phyloP scores from a whole-genome alignment of 257 asterid species.

The Gentiana macrophylla region DNA sequence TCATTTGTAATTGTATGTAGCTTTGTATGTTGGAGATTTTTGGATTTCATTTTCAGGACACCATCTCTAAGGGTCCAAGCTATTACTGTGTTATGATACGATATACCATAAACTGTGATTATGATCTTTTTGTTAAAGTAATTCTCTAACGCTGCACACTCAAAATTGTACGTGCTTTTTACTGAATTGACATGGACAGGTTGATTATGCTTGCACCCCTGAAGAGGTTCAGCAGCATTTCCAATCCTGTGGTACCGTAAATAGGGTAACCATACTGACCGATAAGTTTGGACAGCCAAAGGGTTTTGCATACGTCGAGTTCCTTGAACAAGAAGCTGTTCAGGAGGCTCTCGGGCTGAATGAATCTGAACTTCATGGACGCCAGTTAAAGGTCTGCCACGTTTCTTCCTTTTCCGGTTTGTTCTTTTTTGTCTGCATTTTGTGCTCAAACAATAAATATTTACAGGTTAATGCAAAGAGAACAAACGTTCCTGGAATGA shows the following conservation, averaged over 20 bases:
- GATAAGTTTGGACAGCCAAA: slow-evolving; percentile 98
- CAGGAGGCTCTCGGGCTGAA: slow-evolving; percentile 83
- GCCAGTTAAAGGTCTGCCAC: slow-evolving; percentile 69
- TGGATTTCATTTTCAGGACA: too few relatives aligned
- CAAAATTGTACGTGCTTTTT: neutral
- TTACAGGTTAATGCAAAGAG: slow-evolving; percentile 77
- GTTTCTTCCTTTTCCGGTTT: neutral
- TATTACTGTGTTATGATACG: too few relatives aligned
- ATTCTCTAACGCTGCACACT: too few relatives aligned
- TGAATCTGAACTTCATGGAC: slow-evolving; percentile 95
- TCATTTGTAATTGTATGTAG: too few relatives aligned
- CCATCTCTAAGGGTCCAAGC: too few relatives aligned
- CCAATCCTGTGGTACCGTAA: slow-evolving; percentile 91
- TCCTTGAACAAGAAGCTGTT: slow-evolving; percentile 72
- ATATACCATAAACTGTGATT: too few relatives aligned
- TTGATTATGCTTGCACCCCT: slow-evolving; percentile 95
- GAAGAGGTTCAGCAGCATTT: slow-evolving; percentile 99
- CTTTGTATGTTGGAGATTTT: too few relatives aligned
- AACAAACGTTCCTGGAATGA: slow-evolving; percentile 97
- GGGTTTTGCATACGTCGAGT: slow-evolving; percentile 95
- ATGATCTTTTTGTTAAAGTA: too few relatives aligned
- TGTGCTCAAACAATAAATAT: neutral
- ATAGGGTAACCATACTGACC: slow-evolving; percentile 86
- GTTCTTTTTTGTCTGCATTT: neutral
- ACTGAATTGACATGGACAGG: slow-evolving; percentile 30